A percentile compares a stretch with the other conserved stretches of the same genome.
phyloP scores from a whole-genome alignment of 75 land plant genomes.

The Selaginella tamariscina region DNA sequence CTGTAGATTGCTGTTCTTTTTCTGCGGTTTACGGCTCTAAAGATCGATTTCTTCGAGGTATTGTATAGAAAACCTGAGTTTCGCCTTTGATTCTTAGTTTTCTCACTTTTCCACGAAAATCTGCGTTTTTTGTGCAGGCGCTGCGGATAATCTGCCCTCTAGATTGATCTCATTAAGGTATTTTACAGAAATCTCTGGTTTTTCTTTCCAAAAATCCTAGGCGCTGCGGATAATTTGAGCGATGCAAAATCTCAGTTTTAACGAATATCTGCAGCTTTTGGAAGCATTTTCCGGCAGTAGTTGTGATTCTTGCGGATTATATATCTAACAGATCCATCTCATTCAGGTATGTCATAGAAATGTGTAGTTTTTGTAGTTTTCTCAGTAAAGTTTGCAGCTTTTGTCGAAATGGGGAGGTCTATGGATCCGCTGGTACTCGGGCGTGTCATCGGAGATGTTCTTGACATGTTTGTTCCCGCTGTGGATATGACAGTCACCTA shows the following conservation, averaged over 20 bases:
- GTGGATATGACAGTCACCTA: slow-evolving; percentile 37
- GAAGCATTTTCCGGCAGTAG: not conserved
- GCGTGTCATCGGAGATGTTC: slow-evolving; percentile 61
- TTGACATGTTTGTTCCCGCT: slow-evolving; percentile 51
- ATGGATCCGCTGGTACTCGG: slow-evolving; percentile 62
- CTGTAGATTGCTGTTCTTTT: too few relatives aligned
- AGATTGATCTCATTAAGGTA: too few relatives aligned
- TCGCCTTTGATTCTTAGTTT: too few relatives aligned
- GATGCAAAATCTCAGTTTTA: not conserved
- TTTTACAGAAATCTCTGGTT: too few relatives aligned
- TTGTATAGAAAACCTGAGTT: too few relatives aligned
- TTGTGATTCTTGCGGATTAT: too few relatives aligned
- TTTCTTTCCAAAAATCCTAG: too few relatives aligned
- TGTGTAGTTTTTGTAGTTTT: not conserved
- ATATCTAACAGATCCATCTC: not conserved
- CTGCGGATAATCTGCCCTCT: too few relatives aligned
- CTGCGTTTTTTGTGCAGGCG: too few relatives aligned
- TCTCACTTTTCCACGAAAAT: too few relatives aligned
- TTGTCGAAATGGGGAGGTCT: slow-evolving; percentile 26
- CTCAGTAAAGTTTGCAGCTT: not conserved
- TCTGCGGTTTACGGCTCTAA: too few relatives aligned
- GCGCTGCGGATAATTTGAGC: not conserved
- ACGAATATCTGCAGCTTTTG: not conserved
- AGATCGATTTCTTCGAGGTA: too few relatives aligned
- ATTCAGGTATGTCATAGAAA: not conserved